Evolutionary conservation across 495 filamentous ascomycete genomes (phyloP).

Genomic region (Hypoxylon intermedium): DNA sequence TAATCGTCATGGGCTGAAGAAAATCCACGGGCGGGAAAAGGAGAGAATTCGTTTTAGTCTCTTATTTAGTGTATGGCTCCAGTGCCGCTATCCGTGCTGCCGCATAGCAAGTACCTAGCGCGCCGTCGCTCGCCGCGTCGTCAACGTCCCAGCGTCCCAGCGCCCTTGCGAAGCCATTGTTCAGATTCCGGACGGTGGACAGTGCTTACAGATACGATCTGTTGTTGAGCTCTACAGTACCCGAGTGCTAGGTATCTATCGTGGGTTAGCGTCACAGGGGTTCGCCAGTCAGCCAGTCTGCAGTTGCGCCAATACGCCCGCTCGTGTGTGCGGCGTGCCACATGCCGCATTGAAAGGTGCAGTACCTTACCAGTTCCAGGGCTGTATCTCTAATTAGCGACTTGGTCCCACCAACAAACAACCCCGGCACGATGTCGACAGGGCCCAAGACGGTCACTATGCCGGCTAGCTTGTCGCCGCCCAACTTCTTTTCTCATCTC

Average conservation of each 20-base stretch:
- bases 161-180: constrained; percentile 8
- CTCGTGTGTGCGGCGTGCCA: too few relatives aligned
- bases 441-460: constrained; percentile 35
- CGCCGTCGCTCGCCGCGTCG: constrained; percentile 17
- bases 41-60: background rate
- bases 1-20: constrained; percentile 1
- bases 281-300: too few relatives aligned
- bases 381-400: constrained; percentile 30
- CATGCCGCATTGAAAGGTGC: too few relatives aligned
- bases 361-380: constrained; percentile 7
- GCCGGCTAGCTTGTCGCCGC: constrained; percentile 21
- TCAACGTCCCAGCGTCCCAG: constrained; percentile 9
- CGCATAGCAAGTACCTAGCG: constrained; percentile 1
- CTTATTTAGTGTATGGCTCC: background rate
- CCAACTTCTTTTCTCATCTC: constrained; percentile 28
- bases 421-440: constrained; percentile 34
- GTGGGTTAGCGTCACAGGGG: constrained; percentile 10
- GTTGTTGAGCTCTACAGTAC: constrained; percentile 1
- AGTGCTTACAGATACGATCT: constrained; percentile 21
- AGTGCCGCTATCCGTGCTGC: constrained; percentile 9
- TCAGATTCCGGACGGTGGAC: constrained; percentile 14
- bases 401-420: constrained; percentile 36
- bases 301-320: too few relatives aligned
- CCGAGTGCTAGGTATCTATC: too few relatives aligned
- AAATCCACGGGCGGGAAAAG: constrained; percentile 11